phyloP scores from a whole-genome alignment of 163 green algal species.

The Scenedesmus sp. region DNA sequence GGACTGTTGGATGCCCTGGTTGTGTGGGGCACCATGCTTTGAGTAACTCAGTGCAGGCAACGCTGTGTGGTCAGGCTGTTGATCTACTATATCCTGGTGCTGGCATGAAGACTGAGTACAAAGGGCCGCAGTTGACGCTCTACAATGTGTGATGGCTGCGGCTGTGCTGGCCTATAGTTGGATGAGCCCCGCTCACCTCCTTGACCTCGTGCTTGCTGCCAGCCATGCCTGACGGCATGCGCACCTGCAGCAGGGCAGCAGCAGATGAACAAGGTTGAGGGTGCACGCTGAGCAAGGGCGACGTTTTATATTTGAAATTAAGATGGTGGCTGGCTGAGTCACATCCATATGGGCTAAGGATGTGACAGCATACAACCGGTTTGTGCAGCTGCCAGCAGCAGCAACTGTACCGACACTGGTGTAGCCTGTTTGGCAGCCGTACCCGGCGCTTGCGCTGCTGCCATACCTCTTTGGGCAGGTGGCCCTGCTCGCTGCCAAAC shows the following conservation, averaged over 20 bases:
- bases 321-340: too few relatives aligned
- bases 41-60: too few relatives aligned
- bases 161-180: too few relatives aligned
- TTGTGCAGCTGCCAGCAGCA: background rate
- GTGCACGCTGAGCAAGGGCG: too few relatives aligned
- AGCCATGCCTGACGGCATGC: constrained; percentile 43
- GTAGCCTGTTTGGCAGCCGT: background rate
- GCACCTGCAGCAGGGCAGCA: background rate
- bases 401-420: background rate
- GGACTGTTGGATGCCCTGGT: too few relatives aligned
- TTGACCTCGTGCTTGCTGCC: constrained; percentile 27
- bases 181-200: background rate
- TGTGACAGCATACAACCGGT: background rate
- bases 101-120: too few relatives aligned
- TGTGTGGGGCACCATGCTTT: too few relatives aligned
- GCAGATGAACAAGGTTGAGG: background rate
- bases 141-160: too few relatives aligned
- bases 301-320: too few relatives aligned
- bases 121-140: too few relatives aligned
- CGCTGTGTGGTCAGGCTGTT: too few relatives aligned
- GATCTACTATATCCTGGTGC: too few relatives aligned
- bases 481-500: background rate
- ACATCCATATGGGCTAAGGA: background rate
- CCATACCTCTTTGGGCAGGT: background rate
- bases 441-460: background rate